Evolutionary conservation across 1,139 yeast genomes (phyloP).

Genomic region (Trichomonascaceae sp.): DNA sequence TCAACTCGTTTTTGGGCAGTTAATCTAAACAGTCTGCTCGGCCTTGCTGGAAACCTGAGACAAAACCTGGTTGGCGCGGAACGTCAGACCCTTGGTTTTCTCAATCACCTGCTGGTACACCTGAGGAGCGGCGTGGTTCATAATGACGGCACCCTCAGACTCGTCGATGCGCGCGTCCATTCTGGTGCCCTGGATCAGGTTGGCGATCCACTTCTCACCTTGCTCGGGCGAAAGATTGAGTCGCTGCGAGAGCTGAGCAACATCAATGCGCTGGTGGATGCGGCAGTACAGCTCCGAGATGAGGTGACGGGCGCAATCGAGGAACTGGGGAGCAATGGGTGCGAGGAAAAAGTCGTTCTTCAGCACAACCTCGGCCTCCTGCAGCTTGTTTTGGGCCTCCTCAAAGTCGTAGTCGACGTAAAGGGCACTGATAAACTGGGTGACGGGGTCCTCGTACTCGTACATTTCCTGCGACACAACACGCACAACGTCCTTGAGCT

Average conservation of each 20-base stretch:
- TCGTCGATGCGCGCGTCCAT: conserved; percentile 40
- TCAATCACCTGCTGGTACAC: conserved; percentile 48
- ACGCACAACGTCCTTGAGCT: conserved; percentile 41
- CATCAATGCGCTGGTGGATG: conserved; percentile 37
- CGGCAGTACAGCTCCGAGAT: conserved; percentile 41
- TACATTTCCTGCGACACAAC: conserved; percentile 46
- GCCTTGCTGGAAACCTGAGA: conserved; percentile 22
- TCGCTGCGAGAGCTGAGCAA: conserved; percentile 30
- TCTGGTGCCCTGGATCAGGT: conserved; percentile 35
- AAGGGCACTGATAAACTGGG: conserved; percentile 39
- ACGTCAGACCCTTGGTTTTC: conserved; percentile 45
- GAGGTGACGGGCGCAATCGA: conserved; percentile 36
- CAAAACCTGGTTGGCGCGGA: conserved; percentile 42
- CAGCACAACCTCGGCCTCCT: conserved; percentile 34
- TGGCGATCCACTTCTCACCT: conserved; percentile 39
- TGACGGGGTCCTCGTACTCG: conserved; percentile 49
- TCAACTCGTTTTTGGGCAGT: too few relatives aligned
- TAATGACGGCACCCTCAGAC: conserved; percentile 33
- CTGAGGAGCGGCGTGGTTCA: conserved; percentile 33
- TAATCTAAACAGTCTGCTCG: too few relatives aligned
- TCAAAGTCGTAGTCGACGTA: conserved; percentile 45
- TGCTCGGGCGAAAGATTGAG: conserved; percentile 34
- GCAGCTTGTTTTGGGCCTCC: conserved; percentile 34
- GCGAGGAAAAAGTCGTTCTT: conserved; percentile 43
- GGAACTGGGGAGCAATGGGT: conserved; percentile 30